Base-by-base conservation (phyloP, 345 rosid species). In the Rhizophora apiculata region DNA sequence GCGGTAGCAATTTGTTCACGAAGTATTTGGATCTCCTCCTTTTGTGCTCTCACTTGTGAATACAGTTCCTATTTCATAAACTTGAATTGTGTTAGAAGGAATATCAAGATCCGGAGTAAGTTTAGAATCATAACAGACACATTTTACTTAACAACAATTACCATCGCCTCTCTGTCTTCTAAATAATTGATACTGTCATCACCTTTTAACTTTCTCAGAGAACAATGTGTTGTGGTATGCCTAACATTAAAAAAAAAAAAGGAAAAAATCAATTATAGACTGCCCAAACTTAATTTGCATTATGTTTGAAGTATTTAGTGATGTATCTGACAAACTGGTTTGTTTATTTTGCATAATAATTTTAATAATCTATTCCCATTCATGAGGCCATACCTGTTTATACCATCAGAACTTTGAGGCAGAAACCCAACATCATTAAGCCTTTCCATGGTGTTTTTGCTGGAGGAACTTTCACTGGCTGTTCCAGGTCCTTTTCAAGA, bases 1-100 rank as follows among this genome's bases (percentile, higher is more conserved):
- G 97, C 91, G 76, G 79, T 75, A 60, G 89, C 85, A 73, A 93
- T 82, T 78, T 88, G 88, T 79, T 89, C 83, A n/a, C 87, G 96
- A 36, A 93, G 97, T 75, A 21, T 79, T 53, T 82, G 92, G 60
- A 91, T 89, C 82, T 93, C 97, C 71, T 82, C 89, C 76, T 85
- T 86, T 34, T 86, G 91, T 63, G 90, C 84, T 75, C 78, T 83
- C 61, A 72, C 79, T 72, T 76, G 86, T 39, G 84, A 76, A 76
- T 84, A 75, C 72, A 85, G 89, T 70, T 82, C 96, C 98, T 93
- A 78, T 62, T 3, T 70, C 29, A 36, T 19, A 64, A 71, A 65
- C 62, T 62, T 62, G 72, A 62, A 26, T 63, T 31, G 68, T 32
- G 70, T 72, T 57, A 76, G 76, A 43, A 37, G 69, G 74, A 55